Conservation (phyloP, 495 filamentous ascomycete genomes). For the Talaromyces trachyspermus region DNA sequence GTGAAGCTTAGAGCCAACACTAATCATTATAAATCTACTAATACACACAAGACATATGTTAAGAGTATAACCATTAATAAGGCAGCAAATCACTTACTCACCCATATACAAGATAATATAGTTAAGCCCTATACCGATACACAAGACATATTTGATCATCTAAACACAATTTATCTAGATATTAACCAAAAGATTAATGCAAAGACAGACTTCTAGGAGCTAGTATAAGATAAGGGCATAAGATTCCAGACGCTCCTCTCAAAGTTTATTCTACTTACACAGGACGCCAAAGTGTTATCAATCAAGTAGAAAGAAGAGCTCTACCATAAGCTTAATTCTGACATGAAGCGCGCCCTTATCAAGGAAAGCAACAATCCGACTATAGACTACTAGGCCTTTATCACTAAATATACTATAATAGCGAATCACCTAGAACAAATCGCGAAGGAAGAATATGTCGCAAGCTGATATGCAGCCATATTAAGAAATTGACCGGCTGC, state of each 20-base stretch:
- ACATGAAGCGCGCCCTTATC: background rate
- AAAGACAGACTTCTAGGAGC: background rate
- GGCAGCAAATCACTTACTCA: background rate
- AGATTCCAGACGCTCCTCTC: constrained; percentile 8
- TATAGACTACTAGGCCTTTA: too few species aligned
- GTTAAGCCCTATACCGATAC: background rate
- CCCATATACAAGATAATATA: background rate
- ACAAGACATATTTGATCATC: constrained; percentile 1
- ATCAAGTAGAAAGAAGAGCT: constrained; percentile 5
- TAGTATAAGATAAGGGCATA: background rate
- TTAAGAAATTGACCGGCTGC: background rate
- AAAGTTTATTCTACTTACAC: constrained; percentile 4
- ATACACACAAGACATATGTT: too few species aligned
- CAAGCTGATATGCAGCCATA: background rate
- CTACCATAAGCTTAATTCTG: background rate
- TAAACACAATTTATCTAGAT: constrained; percentile 1
- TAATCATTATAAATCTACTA: too few species aligned
- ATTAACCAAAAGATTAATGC: background rate
- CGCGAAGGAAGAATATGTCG: background rate
- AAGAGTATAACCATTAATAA: background rate
- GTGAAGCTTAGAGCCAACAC: too few species aligned
- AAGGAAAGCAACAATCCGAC: background rate
- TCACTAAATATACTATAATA: too few species aligned
- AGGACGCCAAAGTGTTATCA: background rate
- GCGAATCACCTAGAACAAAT: too few species aligned